phyloP scores from a whole-genome alignment of 2,329 filamentous ascomycete species.

The Colletotrichum chlorophyti region DNA sequence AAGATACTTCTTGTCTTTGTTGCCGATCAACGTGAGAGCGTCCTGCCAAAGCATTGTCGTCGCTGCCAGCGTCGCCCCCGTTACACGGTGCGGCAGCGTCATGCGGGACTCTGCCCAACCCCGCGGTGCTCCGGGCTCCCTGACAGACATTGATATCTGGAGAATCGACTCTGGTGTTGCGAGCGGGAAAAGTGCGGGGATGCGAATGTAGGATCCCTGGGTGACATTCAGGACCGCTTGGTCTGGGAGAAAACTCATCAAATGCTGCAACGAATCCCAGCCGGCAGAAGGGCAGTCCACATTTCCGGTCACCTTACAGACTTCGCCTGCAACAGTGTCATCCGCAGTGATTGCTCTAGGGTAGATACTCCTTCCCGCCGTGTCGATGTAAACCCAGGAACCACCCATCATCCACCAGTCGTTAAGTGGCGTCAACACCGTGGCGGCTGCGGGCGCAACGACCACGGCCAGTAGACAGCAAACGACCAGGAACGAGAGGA shows the following conservation, averaged over 20 bases:
- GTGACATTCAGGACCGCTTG: background rate
- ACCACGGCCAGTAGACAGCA: background rate
- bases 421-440: background rate
- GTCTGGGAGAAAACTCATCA: background rate
- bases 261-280: background rate
- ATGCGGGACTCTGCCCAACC: background rate
- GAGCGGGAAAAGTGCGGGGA: background rate
- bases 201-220: background rate
- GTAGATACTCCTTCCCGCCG: background rate
- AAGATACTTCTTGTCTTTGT: background rate
- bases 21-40: background rate
- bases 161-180: background rate
- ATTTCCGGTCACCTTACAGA: background rate
- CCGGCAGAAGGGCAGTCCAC: background rate
- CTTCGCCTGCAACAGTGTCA: background rate
- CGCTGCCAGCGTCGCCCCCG: background rate
- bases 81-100: background rate
- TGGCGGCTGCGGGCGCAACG: background rate
- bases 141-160: background rate
- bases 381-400: background rate
- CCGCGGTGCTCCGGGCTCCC: background rate
- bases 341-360: background rate
- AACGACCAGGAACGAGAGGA: background rate
- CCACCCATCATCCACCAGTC: conserved; percentile 6
- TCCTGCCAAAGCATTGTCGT: background rate